Evolutionary conservation across 345 rosid genomes (phyloP).

Genomic region (Boechera divaricarpa): DNA sequence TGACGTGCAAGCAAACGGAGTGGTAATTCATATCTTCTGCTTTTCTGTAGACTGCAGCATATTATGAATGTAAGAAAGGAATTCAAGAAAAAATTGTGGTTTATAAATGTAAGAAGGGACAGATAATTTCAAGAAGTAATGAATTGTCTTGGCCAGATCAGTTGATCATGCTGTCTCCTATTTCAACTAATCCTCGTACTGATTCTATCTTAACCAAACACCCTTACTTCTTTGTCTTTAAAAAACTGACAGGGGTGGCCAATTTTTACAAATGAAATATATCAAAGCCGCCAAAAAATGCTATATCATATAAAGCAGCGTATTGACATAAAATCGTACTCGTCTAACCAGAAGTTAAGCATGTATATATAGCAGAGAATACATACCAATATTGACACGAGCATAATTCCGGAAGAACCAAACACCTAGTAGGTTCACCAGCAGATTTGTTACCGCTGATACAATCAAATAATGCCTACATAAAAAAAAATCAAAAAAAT

Average conservation of each 20-base stretch:
- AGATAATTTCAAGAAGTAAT: conserved; percentile 9
- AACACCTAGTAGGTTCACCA: conserved; percentile 93
- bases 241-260: conserved; percentile 1
- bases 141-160: background rate
- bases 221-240: conserved; percentile 2
- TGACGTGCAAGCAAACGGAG: conserved; percentile 90
- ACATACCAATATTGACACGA: conserved; percentile 83
- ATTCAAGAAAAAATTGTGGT: background rate
- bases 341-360: conserved; percentile 19
- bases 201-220: conserved; percentile 2
- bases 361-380: conserved; percentile 17
- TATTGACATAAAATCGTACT: background rate
- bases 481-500: conserved; percentile 23
- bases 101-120: conserved; percentile 13
- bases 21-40: conserved; percentile 99
- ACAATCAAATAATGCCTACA: conserved; percentile 97
- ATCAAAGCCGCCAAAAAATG: conserved; percentile 7
- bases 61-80: conserved; percentile 13
- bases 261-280: conserved; percentile 2
- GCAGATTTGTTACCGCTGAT: conserved; percentile 91
- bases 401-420: conserved; percentile 99
- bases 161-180: conserved; percentile 26
- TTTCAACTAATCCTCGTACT: conserved; percentile 22
- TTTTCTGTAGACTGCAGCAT: conserved; percentile 78
- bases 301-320: background rate